Evolutionary conservation across 768 basidiomycete genomes (phyloP).

Genomic region (Psilocybe sp.): DNA sequence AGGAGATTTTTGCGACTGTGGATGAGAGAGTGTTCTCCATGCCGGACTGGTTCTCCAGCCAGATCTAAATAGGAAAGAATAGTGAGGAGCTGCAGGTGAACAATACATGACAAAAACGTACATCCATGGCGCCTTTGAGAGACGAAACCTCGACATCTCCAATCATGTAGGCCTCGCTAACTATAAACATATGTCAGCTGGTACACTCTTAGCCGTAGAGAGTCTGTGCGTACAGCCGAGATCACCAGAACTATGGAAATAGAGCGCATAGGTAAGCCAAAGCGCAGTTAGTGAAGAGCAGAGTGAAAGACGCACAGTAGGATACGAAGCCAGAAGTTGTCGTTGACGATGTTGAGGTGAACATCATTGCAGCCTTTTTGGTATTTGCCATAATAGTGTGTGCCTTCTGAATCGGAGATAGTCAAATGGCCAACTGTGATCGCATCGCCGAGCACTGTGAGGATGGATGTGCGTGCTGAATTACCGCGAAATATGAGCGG

Average conservation of each 20-base stretch:
- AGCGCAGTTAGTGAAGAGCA: constrained; percentile 4
- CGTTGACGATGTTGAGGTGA: constrained; percentile 52
- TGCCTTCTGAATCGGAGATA: constrained; percentile 58
- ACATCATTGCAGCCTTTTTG: constrained; percentile 61
- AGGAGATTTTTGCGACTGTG: constrained; percentile 51
- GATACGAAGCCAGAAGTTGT: constrained; percentile 68
- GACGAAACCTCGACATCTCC: constrained; percentile 62
- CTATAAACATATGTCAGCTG: constrained; percentile 28
- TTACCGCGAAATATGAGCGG: constrained; percentile 8
- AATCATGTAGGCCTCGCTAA: constrained; percentile 76
- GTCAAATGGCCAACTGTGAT: constrained; percentile 60
- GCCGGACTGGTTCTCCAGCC: constrained; percentile 64
- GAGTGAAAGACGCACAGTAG: constrained; percentile 44
- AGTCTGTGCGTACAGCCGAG: constrained; percentile 53
- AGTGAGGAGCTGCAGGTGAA: constrained; percentile 6
- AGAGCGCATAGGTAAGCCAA: constrained; percentile 13
- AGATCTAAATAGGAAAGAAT: constrained; percentile 40
- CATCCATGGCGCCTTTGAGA: constrained; percentile 62
- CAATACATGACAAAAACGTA: constrained; percentile 29
- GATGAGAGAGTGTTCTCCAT: constrained; percentile 60
- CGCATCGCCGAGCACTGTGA: constrained; percentile 55
- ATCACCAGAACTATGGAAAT: constrained; percentile 49
- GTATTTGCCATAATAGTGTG: constrained; percentile 55
- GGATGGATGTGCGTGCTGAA: constrained; percentile 58
- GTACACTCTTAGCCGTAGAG: constrained; percentile 1